Evolutionary conservation across 352 stramenopile species (phyloP).

Genomic region (Phytophthora multivora): DNA sequence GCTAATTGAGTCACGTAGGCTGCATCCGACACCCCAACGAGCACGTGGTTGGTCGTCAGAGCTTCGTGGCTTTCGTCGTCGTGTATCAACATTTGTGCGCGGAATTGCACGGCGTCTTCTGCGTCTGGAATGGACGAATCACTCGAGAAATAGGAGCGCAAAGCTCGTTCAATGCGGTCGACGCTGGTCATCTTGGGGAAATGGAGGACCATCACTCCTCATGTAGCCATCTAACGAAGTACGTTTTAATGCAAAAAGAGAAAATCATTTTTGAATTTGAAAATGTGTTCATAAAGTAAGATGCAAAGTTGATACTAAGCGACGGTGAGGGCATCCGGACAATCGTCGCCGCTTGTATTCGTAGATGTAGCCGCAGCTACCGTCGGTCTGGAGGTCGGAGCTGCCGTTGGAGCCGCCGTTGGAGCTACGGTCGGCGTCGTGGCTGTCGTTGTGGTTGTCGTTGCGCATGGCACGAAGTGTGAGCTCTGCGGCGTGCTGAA

Average conservation of each 20-base stretch:
- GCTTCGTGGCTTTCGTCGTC: constrained; percentile 1
- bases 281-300: constrained; percentile 19
- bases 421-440: constrained; percentile 10
- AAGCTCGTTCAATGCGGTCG: constrained; percentile 11
- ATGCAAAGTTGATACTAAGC: constrained; percentile 6
- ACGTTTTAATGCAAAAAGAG: neutral
- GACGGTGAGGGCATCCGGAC: constrained; percentile 7
- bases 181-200: constrained; percentile 1
- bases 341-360: constrained; percentile 19
- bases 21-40: constrained; percentile 23
- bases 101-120: constrained; percentile 43
- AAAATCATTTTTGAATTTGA: constrained; percentile 15
- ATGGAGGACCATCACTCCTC: constrained; percentile 11
- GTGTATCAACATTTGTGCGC: constrained; percentile 40
- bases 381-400: neutral
- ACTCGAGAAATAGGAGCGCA: constrained; percentile 35
- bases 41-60: constrained; percentile 5
- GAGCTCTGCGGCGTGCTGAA: constrained; percentile 28
- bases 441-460: neutral
- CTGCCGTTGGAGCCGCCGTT: neutral
- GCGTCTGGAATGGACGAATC: constrained; percentile 34
- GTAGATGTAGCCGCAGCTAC: neutral
- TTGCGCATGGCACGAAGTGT: constrained; percentile 26
- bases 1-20: constrained; percentile 56
- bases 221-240: constrained; percentile 18